phyloP scores from a whole-genome alignment of 1,284 basidiomycete genomes.

The Boletus albobrunnescens region DNA sequence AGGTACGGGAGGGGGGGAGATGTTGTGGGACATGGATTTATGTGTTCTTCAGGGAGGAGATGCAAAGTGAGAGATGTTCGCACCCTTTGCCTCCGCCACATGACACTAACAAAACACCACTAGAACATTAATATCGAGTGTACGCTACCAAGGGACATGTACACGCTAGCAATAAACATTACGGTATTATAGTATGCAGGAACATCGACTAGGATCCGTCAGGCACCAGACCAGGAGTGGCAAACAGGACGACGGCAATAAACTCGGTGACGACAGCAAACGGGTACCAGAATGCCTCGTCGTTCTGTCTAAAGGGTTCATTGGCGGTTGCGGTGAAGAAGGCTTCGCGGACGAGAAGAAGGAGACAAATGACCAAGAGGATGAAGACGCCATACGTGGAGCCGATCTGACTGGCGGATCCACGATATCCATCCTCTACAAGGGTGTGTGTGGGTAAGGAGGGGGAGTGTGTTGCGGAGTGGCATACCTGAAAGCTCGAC shows the following conservation, averaged over 20 bases:
- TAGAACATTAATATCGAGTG: neutral
- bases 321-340: conserved; percentile 39
- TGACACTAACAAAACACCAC: conserved; percentile 3
- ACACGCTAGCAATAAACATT: too few species aligned
- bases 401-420: conserved; percentile 27
- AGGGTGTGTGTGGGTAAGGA: neutral
- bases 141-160: conserved; percentile 7
- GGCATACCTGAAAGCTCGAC: conserved; percentile 21
- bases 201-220: neutral
- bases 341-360: conserved; percentile 41
- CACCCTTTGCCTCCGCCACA: conserved; percentile 29
- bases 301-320: conserved; percentile 27
- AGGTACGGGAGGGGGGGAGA: conserved; percentile 33
- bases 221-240: conserved; percentile 39
- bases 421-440: conserved; percentile 11
- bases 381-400: conserved; percentile 34
- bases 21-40: conserved; percentile 31
- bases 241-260: conserved; percentile 40
- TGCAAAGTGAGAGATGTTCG: conserved; percentile 10
- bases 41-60: conserved; percentile 1
- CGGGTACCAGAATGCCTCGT: conserved; percentile 51
- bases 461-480: neutral
- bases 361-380: conserved; percentile 35
- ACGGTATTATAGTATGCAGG: neutral
- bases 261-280: conserved; percentile 42